Evolutionary conservation across 1,139 yeast genomes (phyloP).

Genomic region (Kurtzmaniella quercitrusa): DNA sequence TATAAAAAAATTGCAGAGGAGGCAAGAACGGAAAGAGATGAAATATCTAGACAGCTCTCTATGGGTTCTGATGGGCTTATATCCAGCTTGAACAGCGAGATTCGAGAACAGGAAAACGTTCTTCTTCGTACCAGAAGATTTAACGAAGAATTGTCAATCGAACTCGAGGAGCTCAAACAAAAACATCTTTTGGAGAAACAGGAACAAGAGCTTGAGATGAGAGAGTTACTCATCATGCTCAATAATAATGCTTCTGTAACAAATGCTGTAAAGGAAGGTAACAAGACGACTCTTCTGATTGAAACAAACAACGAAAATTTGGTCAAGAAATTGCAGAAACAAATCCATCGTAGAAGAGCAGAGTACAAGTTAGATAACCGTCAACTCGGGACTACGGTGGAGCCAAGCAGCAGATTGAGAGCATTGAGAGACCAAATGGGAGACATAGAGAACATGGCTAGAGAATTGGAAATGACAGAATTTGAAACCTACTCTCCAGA

Average conservation of each 20-base stretch:
- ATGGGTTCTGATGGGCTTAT: constrained; percentile 85
- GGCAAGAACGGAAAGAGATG: constrained; percentile 82
- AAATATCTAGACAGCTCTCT: constrained; percentile 65
- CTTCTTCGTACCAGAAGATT: constrained; percentile 63
- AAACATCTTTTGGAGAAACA: constrained; percentile 75
- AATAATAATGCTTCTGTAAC: constrained; percentile 33
- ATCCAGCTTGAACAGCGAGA: constrained; percentile 62
- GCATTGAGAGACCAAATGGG: constrained; percentile 84
- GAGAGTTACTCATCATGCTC: constrained; percentile 75
- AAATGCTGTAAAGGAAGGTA: constrained; percentile 25
- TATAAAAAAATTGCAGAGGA: constrained; percentile 68
- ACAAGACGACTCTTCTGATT: constrained; percentile 36
- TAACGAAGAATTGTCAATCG: constrained; percentile 59
- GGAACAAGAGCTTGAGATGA: constrained; percentile 80
- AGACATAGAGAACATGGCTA: constrained; percentile 75
- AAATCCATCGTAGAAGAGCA: constrained; percentile 58
- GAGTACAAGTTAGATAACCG: constrained; percentile 57
- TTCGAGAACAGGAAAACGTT: constrained; percentile 70
- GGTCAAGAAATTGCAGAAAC: constrained; percentile 50
- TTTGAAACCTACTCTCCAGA: constrained; percentile 45
- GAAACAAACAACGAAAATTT: constrained; percentile 42
- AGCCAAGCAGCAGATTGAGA: constrained; percentile 74
- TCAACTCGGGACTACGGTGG: constrained; percentile 56
- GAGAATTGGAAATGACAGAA: constrained; percentile 83
- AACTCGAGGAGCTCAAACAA: constrained; percentile 66